A percentile compares a stretch with the other conserved stretches of the same genome.
Conservation (phyloP, 192 early-diverging fungal species). For the Coemansia asiatica region DNA sequence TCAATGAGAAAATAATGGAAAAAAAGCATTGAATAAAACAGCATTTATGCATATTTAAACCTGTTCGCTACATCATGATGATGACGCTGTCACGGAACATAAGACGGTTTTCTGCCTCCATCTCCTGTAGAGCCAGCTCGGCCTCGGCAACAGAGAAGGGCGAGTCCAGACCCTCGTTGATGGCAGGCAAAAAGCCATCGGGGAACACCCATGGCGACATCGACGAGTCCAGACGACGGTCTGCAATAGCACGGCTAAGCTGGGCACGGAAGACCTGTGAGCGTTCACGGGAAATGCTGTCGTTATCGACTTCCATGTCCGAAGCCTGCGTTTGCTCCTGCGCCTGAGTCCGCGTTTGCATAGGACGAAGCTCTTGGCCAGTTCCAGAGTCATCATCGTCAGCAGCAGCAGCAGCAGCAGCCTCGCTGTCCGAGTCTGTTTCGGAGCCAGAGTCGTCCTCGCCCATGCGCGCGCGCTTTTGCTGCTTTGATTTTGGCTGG, state of each 20-base stretch:
- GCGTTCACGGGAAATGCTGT: constrained; percentile 1
- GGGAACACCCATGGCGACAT: constrained; percentile 54
- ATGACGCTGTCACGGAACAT: constrained; percentile 70
- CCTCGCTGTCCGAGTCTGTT: constrained; percentile 24
- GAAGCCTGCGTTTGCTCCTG: neutral
- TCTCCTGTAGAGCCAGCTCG: constrained; percentile 57
- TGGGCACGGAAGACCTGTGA: constrained; percentile 56
- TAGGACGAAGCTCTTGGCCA: constrained; percentile 1
- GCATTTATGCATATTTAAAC: neutral
- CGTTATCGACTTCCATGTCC: constrained; percentile 18
- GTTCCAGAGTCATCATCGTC: neutral
- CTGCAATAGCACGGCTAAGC: constrained; percentile 43
- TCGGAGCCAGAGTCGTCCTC: constrained; percentile 47
- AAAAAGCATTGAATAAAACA: neutral
- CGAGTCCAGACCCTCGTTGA: constrained; percentile 56
- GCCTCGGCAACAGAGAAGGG: constrained; percentile 62
- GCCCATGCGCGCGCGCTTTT: constrained; percentile 50
- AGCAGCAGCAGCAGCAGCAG: neutral
- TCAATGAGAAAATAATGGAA: neutral
- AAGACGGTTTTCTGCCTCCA: constrained; percentile 68
- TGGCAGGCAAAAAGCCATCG: constrained; percentile 56
- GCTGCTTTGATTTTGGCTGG: constrained; percentile 22
- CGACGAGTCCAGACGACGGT: constrained; percentile 54
- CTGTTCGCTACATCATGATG: constrained; percentile 60
- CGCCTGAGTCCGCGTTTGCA: neutral